Conservation (phyloP, 1,284 basidiomycete genomes). For the Cerrena zonata region DNA sequence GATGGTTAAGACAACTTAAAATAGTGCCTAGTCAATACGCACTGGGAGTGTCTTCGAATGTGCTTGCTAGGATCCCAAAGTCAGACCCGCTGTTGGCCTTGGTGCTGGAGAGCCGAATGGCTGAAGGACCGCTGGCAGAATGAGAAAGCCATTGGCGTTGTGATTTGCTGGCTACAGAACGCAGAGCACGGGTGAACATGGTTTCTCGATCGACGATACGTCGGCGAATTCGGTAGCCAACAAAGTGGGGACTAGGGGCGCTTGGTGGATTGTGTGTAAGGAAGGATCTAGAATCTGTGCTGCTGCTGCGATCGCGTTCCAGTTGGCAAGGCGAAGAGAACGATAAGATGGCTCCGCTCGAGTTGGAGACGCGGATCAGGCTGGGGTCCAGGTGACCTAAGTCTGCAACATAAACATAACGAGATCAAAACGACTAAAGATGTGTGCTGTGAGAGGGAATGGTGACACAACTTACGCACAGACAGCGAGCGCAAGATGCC, state of each 20-base stretch:
- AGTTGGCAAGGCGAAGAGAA: not conserved
- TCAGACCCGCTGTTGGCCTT: too few species aligned
- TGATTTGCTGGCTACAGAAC: conserved; percentile 17
- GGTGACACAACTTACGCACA: not conserved
- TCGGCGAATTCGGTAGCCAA: not conserved
- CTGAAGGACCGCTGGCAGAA: not conserved
- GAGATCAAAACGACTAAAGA: not conserved
- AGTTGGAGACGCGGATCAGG: conserved; percentile 1
- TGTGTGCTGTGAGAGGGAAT: not conserved
- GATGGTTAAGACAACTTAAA: too few species aligned
- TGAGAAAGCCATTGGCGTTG: conserved; percentile 1
- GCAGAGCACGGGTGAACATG: conserved; percentile 19
- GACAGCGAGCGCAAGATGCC: not conserved
- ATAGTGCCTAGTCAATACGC: too few species aligned
- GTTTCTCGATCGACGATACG: not conserved
- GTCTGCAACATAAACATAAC: not conserved
- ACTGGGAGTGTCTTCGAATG: too few species aligned
- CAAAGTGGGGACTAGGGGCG: not conserved
- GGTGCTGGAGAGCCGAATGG: not conserved
- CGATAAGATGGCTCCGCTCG: not conserved
- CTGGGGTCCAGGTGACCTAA: not conserved
- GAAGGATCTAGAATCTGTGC: too few species aligned
- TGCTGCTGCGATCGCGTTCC: not conserved
- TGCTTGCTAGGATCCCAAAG: too few species aligned
- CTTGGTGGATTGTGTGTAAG: not conserved